Base-by-base conservation (phyloP, 805 yeast genomes). In the Yueomyces sp. region DNA sequence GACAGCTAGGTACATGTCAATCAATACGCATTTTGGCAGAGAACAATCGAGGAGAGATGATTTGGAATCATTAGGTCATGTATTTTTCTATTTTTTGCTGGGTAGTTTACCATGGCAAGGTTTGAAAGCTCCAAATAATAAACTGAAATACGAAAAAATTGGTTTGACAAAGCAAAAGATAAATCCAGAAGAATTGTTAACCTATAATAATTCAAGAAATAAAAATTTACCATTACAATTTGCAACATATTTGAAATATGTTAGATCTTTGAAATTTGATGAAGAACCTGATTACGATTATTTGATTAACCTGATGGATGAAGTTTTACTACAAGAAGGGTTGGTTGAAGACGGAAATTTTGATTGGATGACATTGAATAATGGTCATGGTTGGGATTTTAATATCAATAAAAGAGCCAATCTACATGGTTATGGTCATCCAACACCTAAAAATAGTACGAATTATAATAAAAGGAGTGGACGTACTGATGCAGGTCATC, bases 71-170 rank as follows among this genome's bases (percentile, higher is more conserved):
- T 65, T 83, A 52, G 92, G 90, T 19, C 92, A 83, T 63, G 92
- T 83, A 0, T 83, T 83, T 56, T 76, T 83, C 57, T 83, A 83
- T 61, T 83, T 83, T 54, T 62, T 82, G 44, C 73, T 84, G 56
- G 92, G 94, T 30, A 81, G 78, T 49, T 69, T 83, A 57, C 94
- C 94, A 40, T 83, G 94, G 94, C 94, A 83, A 64, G 94, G 94
- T n/a, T 66, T 83, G 47, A 83, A 82, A 62, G 92, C 90, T 2
- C 86, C 86, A 46, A 82, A 85, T n/a, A 83, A 83, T 60, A 83
- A 84, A 59, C 73, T 77, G 50, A 83, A 83, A 60, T 83, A 83
- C 58, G 92, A 84, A 60, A 83, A 82, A 57, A 84, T 84, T 60
- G 92, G 92, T 30, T 82, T 81, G 50, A 81, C 81, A 54, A 84